Percentiles rank a stretch among this genome's conserved stretches.
These are phyloP conservation scores for Malus sieversii DNA, from an alignment of 306 rosid species.

Conservation along the genomic window DNA sequence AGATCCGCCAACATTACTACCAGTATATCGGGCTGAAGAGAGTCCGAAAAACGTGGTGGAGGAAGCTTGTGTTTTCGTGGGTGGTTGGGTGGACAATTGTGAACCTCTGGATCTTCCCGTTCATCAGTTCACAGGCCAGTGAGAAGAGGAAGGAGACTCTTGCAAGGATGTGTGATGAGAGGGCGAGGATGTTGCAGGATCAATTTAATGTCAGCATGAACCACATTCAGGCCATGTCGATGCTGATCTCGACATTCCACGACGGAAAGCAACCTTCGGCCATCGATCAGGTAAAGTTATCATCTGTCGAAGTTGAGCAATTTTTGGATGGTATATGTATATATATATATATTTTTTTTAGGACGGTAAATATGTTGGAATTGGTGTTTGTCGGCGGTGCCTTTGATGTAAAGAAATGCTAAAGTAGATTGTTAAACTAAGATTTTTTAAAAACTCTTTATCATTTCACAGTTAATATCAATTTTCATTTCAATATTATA, in stretches of 20 bases:
- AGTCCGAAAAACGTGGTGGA: constrained; percentile 44
- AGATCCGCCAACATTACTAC: constrained; percentile 41
- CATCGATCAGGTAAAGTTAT: constrained; percentile 65
- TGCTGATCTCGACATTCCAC: constrained; percentile 76
- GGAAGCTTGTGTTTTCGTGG: constrained; percentile 52
- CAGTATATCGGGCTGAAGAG: constrained; percentile 51
- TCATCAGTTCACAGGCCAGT: constrained; percentile 52
- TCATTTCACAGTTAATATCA: no score
- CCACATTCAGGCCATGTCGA: constrained; percentile 93
- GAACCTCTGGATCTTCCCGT: constrained; percentile 44
- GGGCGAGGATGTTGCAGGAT: constrained; percentile 94
- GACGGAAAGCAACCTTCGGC: constrained; percentile 74
- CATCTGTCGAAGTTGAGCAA: constrained; percentile 3
- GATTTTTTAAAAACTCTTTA: no score
- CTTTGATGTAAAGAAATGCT: neutral
- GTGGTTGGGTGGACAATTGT: constrained; percentile 47
- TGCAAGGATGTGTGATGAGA: constrained; percentile 88
- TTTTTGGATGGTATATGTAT: no score
- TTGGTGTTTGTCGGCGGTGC: neutral
- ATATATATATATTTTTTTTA: no score
- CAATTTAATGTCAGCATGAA: constrained; percentile 95
- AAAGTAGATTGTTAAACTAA: no score
- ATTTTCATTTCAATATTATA: no score
- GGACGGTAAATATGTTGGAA: neutral
- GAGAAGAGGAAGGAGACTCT: constrained; percentile 85